Evolutionary conservation across 306 rosid genomes (phyloP).

Genomic region (Gastrolobium villosum): DNA sequence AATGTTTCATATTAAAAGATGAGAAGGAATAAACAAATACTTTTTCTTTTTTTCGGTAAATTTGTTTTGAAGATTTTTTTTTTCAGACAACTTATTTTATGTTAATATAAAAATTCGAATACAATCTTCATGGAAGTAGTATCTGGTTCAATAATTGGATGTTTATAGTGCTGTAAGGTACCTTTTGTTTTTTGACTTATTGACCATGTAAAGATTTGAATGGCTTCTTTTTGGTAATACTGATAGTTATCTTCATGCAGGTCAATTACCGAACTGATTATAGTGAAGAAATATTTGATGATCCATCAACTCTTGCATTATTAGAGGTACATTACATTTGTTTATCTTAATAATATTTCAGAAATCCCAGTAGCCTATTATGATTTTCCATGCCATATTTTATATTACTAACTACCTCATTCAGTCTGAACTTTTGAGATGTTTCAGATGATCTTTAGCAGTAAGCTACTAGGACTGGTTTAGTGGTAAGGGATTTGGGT

Average conservation of each 20-base stretch:
- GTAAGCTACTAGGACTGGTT: neutral
- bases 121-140: neutral
- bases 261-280: slow-evolving; percentile 89
- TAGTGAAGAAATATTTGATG: slow-evolving; percentile 92
- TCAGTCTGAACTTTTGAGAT: slow-evolving; percentile 11
- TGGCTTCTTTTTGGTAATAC: slow-evolving; percentile 32
- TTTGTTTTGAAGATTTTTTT: neutral
- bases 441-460: slow-evolving; percentile 10
- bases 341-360: slow-evolving; percentile 41
- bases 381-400: slow-evolving; percentile 23
- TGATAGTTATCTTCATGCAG: slow-evolving; percentile 57
- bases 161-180: slow-evolving; percentile 4
- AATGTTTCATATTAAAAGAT: neutral
- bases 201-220: slow-evolving; percentile 35
- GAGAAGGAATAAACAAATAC: neutral
- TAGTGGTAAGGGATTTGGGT: no score
- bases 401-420: slow-evolving; percentile 33
- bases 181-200: slow-evolving; percentile 11
- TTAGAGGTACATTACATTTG: slow-evolving; percentile 68
- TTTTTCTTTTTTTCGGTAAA: neutral
- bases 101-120: neutral
- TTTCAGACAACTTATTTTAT: neutral
- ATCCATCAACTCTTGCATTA: slow-evolving; percentile 80
- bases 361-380: slow-evolving; percentile 31
- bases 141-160: slow-evolving; percentile 22